Conservation (phyloP, 2,329 filamentous ascomycete species). For the Colletotrichum horii region DNA sequence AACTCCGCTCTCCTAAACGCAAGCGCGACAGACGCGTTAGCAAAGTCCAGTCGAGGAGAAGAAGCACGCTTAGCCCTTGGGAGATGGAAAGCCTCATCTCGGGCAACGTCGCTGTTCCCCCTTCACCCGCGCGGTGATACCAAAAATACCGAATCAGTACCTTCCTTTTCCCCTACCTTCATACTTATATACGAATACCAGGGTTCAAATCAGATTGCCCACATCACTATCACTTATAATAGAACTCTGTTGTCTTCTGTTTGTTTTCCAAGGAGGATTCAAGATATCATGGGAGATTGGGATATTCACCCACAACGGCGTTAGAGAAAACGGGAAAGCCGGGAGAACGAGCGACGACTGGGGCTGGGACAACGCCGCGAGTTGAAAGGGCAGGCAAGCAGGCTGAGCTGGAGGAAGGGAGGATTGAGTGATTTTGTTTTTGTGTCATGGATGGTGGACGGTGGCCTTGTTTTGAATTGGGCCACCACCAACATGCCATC, state of each 20-base stretch:
- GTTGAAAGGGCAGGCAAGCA: neutral
- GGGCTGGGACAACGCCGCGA: neutral
- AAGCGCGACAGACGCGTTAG: conserved; percentile 58
- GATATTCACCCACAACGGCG: neutral
- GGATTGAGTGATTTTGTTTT: neutral
- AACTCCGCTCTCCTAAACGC: conserved; percentile 40
- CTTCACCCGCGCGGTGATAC: conserved; percentile 11
- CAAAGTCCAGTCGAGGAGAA: conserved; percentile 65
- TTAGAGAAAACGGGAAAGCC: neutral
- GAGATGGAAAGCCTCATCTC: conserved; percentile 72
- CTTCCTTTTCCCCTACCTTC: neutral
- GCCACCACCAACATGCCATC: neutral
- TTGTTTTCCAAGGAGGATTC: neutral
- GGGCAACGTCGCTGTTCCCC: conserved; percentile 33
- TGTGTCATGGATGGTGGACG: neutral
- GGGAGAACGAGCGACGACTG: neutral
- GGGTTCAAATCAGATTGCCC: neutral
- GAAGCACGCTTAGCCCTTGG: conserved; percentile 78
- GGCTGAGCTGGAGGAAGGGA: neutral
- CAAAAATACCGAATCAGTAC: neutral
- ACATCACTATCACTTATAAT: neutral
- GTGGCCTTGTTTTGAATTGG: neutral
- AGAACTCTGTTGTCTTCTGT: neutral
- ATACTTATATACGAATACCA: neutral
- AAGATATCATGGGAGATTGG: neutral